Percentiles rank a stretch among this genome's conserved stretches.
Conservation (phyloP, 345 rosid species). For the Cardiospermum halicacabum region DNA sequence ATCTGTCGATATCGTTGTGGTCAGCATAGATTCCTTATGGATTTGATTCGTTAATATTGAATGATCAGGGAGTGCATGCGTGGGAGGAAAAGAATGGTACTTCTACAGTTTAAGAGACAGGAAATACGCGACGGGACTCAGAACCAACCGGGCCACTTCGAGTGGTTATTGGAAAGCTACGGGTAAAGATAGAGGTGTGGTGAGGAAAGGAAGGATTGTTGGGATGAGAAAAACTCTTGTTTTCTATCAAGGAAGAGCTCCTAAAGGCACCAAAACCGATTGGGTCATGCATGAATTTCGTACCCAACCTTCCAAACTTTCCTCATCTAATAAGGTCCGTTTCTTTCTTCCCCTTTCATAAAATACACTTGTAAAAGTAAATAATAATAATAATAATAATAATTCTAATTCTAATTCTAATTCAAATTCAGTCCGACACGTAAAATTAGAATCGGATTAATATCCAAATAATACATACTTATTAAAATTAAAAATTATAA, state of each 20-base stretch:
- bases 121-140: constrained; percentile 82
- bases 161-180: constrained; percentile 97
- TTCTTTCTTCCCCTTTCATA: neutral
- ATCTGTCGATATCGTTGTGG: neutral
- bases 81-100: constrained; percentile 87
- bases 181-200: constrained; percentile 63
- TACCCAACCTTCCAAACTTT: constrained; percentile 31
- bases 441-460: too few relatives aligned
- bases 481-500: too few relatives aligned
- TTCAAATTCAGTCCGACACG: too few relatives aligned
- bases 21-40: neutral
- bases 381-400: too few relatives aligned
- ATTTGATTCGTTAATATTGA: neutral
- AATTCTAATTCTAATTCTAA: too few relatives aligned
- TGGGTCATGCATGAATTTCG: constrained; percentile 99
- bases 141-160: constrained; percentile 85
- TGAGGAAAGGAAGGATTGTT: constrained; percentile 50
- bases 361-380: too few relatives aligned
- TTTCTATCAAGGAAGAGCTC: constrained; percentile 92
- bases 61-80: constrained; percentile 56
- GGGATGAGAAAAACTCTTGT: constrained; percentile 96
- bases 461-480: too few relatives aligned
- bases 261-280: constrained; percentile 66
- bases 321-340: constrained; percentile 35
- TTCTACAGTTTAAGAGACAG: constrained; percentile 83